Percentiles rank a stretch among this genome's conserved stretches.
phyloP scores from a whole-genome alignment of 306 rosid species.

The Myrica gale region DNA sequence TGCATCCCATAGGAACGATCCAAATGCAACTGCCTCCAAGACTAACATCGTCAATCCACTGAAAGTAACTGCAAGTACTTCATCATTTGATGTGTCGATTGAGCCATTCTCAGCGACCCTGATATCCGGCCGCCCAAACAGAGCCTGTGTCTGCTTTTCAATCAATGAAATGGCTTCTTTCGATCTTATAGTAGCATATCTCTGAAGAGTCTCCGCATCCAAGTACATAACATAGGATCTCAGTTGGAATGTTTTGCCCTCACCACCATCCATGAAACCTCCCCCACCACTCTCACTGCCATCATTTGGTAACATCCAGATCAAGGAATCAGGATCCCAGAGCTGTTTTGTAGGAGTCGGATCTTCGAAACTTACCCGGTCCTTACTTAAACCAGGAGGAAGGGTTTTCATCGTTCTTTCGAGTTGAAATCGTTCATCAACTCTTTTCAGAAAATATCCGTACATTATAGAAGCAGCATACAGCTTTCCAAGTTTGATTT shows the following conservation, averaged over 20 bases:
- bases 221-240: constrained; percentile 83
- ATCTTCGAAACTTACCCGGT: constrained; percentile 39
- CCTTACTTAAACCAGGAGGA: constrained; percentile 58
- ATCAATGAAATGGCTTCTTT: constrained; percentile 91
- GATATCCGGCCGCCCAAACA: constrained; percentile 82
- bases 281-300: constrained; percentile 32
- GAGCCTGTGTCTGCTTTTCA: constrained; percentile 90
- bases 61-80: constrained; percentile 55
- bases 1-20: constrained; percentile 84
- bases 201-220: constrained; percentile 80
- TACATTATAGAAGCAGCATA: constrained; percentile 98
- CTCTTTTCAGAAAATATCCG: constrained; percentile 91
- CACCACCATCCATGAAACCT: constrained; percentile 35
- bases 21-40: constrained; percentile 81
- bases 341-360: constrained; percentile 58
- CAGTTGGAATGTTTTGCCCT: constrained; percentile 46
- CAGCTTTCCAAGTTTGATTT: constrained; percentile 86
- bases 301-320: constrained; percentile 50
- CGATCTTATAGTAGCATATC: constrained; percentile 80
- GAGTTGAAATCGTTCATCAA: constrained; percentile 89
- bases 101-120: constrained; percentile 65
- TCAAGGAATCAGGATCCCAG: constrained; percentile 93
- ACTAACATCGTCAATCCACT: constrained; percentile 78
- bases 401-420: constrained; percentile 79
- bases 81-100: constrained; percentile 62